phyloP scores from a whole-genome alignment of 768 basidiomycete species.

The Leccinum aurantiacum region DNA sequence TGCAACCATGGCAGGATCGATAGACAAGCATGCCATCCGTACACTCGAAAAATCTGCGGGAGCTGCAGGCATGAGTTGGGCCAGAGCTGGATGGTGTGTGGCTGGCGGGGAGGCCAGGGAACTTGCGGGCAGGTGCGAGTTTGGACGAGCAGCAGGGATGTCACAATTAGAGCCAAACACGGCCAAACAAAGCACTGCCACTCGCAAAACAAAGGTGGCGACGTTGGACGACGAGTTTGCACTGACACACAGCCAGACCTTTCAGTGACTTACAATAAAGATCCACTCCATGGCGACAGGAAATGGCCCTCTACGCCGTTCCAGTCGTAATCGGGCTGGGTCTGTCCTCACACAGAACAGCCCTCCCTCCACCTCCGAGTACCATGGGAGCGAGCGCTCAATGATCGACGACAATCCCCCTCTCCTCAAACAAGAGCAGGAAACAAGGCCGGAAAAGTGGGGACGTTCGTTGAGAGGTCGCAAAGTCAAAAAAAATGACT shows the following conservation, averaged over 20 bases:
- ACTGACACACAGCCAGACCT: conserved; percentile 13
- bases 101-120: conserved; percentile 21
- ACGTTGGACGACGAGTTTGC: conserved; percentile 18
- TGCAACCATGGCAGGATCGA: neutral
- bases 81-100: conserved; percentile 9
- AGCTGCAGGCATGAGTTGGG: neutral
- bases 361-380: conserved; percentile 32
- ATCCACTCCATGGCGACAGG: conserved; percentile 21
- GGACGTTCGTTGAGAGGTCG: conserved; percentile 41
- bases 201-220: conserved; percentile 33
- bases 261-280: conserved; percentile 18
- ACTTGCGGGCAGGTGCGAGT: conserved; percentile 23
- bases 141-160: conserved; percentile 23
- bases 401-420: conserved; percentile 27
- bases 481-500: conserved; percentile 37
- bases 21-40: neutral
- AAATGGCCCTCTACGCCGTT: conserved; percentile 25
- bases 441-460: conserved; percentile 12
- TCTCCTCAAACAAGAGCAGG: conserved; percentile 3
- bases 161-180: conserved; percentile 25
- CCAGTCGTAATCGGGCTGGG: conserved; percentile 21
- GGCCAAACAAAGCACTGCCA: conserved; percentile 31
- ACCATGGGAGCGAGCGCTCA: conserved; percentile 36
- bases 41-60: neutral
- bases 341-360: conserved; percentile 26